Evolutionary conservation across 2,329 filamentous ascomycete genomes (phyloP).

Genomic region (Monosporascus cannonballus): DNA sequence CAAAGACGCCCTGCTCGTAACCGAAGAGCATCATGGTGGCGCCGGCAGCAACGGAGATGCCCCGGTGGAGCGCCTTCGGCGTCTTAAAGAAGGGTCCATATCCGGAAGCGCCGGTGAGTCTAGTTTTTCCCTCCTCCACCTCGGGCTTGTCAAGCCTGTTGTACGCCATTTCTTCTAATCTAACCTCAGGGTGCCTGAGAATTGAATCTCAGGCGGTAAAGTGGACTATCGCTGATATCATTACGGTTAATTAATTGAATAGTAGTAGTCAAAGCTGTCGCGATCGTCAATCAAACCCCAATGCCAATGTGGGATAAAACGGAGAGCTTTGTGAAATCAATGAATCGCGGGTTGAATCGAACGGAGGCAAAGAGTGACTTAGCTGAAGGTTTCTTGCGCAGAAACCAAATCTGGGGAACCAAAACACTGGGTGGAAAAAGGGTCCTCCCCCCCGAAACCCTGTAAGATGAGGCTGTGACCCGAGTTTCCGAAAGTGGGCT

Average conservation of each 20-base stretch:
- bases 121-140: background rate
- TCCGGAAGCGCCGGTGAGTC: background rate
- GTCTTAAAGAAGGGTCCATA: background rate
- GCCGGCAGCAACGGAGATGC: background rate
- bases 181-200: background rate
- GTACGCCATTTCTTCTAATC: background rate
- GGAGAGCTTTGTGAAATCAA: too few species aligned
- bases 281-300: background rate
- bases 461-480: background rate
- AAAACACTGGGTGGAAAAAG: too few species aligned
- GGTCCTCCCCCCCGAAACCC: background rate
- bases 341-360: too few species aligned
- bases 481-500: background rate
- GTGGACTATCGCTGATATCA: background rate
- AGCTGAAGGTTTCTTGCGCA: too few species aligned
- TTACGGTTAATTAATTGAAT: background rate
- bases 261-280: background rate
- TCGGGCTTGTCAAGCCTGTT: background rate
- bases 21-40: background rate
- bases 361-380: too few species aligned
- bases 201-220: background rate
- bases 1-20: background rate
- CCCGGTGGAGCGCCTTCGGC: background rate
- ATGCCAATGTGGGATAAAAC: too few species aligned
- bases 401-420: too few species aligned